Evolutionary conservation across 495 filamentous ascomycete genomes (phyloP), one percentile per base, ranked within the genome.

Genomic region (Lophiostoma macrostomum): DNA sequence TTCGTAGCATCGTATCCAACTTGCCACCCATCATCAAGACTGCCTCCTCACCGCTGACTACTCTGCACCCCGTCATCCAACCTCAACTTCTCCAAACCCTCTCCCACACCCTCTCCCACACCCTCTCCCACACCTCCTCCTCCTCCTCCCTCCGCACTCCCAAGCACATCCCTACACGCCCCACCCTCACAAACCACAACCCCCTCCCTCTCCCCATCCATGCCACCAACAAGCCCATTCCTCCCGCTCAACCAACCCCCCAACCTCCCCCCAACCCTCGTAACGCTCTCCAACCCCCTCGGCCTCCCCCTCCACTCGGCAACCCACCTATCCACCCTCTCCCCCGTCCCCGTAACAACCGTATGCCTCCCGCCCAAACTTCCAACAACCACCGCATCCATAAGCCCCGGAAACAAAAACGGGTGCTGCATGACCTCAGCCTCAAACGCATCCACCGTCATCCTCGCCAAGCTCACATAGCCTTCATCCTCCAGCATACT

Each of bases 391-490:
- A 96, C 82, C 1, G 79, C 79, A 19, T 82, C 79, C 68, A 97
- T 73, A 58, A 96, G 73, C 10, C 87, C 84, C 0, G 84, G 80
- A 64, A 93, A 96, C 8, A 95, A 73, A 74, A 88, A 91, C 0
- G 93, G 93, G 58, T 97, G 89, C 61, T 96, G 89, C 58, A 95
- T 71, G 47, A 96, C 81, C 69, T 97, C 93, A 0, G 87, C 83
- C 44, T 91, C 85, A 58, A 98, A 98, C 0, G 91, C 88, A 23
- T 76, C 77, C 48, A 86, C 80, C 3, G 90, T 96, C 61, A 85
- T 78, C 38, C 78, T 77, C 1, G 90, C 90, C 38, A 82, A 73
- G 28, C 69, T 69, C 5, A 74, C 73, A 61, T 90, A 90, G 4
- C 65, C 65, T 1, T 81, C 70, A 45, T 91, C 83, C 16, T 78